Evolutionary conservation across 768 basidiomycete genomes (phyloP), one percentile per base, ranked within the genome.

Genomic region (Lactarius trivialis): DNA sequence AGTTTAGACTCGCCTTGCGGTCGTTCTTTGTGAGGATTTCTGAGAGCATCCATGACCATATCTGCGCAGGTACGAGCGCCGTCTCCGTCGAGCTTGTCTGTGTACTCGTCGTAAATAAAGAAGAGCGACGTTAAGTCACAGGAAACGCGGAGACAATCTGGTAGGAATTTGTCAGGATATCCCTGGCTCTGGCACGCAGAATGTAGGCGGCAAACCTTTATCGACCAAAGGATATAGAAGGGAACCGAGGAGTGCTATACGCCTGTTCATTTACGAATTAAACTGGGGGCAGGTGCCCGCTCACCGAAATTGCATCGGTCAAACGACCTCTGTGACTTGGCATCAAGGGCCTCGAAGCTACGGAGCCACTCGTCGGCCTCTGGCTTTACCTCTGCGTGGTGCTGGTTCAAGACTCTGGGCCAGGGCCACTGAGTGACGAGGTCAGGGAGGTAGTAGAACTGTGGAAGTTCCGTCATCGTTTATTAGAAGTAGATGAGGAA

Each of bases 91-190:
- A 71, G 71, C 24, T 73, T 69, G 68, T 84, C 82, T 7, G 80
- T 77, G 62, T 76, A 75, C 67, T 81, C 80, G 66, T 84, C 82
- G 63, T 77, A 73, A 28, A 81, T 58, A 65, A 81, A 82, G 68
- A 79, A 74, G 7, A 81, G 61, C 50, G 80, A 76, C 78, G 82
- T 81, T 53, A 82, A 68, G 59, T 82, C 81, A 56, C 81, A 79
- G 7, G 72, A 74, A 15, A 73, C 69, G 19, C 78, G 73, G n/a
- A 67, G 36, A 11, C 50, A 11, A n/a, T 56, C 61, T 62, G 17
- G 4, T 15, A 11, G 45, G 6, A 24, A 28, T 7, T 34, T 21
- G n/a, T 62, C 34, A 41, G 32, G 17, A 9, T 21, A 41, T 24
- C 4, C 21, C 21, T 3, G 15, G 19, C 7, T 19, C 39, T 39